A percentile compares a stretch with the other conserved stretches of the same genome.
phyloP scores from a whole-genome alignment of 768 basidiomycete genomes.

The Leucosporidium scottii region DNA sequence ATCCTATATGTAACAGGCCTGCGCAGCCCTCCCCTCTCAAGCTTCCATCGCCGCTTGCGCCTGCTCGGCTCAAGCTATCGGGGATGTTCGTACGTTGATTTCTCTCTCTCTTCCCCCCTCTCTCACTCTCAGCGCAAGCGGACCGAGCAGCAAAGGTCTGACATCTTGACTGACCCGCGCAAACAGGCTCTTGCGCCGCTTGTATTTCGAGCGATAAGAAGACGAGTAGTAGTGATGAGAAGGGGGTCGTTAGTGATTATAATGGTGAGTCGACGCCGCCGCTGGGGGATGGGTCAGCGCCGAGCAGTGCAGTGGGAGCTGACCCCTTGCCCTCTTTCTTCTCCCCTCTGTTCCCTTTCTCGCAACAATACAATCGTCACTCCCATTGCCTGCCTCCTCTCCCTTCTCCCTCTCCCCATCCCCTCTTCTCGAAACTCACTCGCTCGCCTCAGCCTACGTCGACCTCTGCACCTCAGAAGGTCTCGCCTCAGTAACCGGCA shows the following conservation, averaged over 20 bases:
- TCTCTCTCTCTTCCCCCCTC: neutral
- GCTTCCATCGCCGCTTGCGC: conserved; percentile 26
- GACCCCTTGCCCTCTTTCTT: too few species aligned
- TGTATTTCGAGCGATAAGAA: conserved; percentile 17
- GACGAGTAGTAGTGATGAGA: conserved; percentile 1
- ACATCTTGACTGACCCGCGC: too few species aligned
- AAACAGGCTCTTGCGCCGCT: neutral
- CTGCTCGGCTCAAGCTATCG: conserved; percentile 21
- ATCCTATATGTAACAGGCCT: neutral
- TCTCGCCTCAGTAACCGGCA: conserved; percentile 28
- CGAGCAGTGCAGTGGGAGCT: too few species aligned
- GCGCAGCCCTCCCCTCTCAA: conserved; percentile 9
- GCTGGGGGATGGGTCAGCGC: too few species aligned
- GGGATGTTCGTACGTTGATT: conserved; percentile 6
- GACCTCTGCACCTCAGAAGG: conserved; percentile 26
- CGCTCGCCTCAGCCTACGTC: conserved; percentile 12
- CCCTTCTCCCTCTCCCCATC: neutral
- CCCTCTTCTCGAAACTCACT: neutral
- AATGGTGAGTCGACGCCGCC: conserved; percentile 18
- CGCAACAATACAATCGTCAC: too few species aligned
- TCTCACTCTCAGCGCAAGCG: too few species aligned
- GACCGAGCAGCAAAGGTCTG: too few species aligned
- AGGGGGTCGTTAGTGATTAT: conserved; percentile 22
- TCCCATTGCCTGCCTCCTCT: too few species aligned
- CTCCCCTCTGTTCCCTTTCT: too few species aligned